Evolutionary conservation across 495 filamentous ascomycete genomes (phyloP).

Genomic region (Thermothielavioides terrestris): DNA sequence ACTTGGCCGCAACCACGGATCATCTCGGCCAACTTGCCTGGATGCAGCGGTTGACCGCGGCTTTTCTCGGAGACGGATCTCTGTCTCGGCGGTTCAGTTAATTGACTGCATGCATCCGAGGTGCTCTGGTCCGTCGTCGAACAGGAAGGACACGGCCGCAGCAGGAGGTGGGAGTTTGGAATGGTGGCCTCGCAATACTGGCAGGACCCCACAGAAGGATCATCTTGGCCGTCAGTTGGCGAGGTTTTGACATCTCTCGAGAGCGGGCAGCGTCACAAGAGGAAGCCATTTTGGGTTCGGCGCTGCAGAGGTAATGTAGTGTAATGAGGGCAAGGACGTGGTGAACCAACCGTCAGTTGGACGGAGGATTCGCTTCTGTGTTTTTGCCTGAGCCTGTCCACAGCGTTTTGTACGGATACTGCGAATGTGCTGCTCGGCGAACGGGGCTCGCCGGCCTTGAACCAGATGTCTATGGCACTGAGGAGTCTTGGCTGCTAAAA

Average conservation of each 20-base stretch:
- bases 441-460: background rate
- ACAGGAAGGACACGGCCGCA: slow-evolving; percentile 2
- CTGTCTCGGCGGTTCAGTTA: background rate
- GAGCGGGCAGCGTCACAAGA: background rate
- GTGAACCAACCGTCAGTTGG: no score
- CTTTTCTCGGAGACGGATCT: slow-evolving; percentile 1
- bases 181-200: background rate
- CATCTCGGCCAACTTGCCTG: no score
- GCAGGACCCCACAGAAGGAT: no score
- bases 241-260: no score
- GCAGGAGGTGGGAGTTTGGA: background rate
- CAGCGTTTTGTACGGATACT: no score
- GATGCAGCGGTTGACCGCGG: background rate
- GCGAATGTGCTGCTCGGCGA: background rate
- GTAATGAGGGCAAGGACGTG: no score
- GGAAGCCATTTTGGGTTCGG: background rate
- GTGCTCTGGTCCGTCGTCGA: slow-evolving; percentile 2
- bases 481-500: slow-evolving; percentile 1
- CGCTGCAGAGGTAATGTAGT: no score
- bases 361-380: background rate
- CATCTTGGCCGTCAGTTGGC: no score
- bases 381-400: background rate
- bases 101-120: slow-evolving; percentile 4
- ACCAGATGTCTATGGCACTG: slow-evolving; percentile 7
- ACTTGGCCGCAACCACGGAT: no score